These are phyloP conservation scores for Biscutella laevigata DNA, from an alignment of 441 rosid genomes.

Conservation along the genomic window DNA sequence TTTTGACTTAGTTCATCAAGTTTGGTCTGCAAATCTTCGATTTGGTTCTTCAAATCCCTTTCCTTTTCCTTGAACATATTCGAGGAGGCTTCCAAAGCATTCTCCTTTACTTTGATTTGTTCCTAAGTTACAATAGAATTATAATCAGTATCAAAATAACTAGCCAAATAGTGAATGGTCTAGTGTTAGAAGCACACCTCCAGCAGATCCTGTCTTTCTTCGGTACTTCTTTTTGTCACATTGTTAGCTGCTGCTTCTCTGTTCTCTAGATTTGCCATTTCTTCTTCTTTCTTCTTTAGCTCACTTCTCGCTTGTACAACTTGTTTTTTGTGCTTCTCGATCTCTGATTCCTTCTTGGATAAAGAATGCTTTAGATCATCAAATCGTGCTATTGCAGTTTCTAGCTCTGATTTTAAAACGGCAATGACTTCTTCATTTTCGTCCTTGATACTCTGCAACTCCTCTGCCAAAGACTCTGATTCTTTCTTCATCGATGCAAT, in stretches of 20 bases:
- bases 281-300: conserved; percentile 57
- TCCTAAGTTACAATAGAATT: conserved; percentile 29
- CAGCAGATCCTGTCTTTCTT: conserved; percentile 49
- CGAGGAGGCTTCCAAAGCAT: conserved; percentile 44
- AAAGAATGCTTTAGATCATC: conserved; percentile 39
- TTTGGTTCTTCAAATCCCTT: conserved; percentile 40
- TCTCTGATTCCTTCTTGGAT: conserved; percentile 42
- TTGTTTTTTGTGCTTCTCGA: conserved; percentile 53
- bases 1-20: conserved; percentile 40
- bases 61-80: conserved; percentile 48
- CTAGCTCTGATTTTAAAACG: conserved; percentile 41
- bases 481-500: conserved; percentile 46
- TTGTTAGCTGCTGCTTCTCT: conserved; percentile 24
- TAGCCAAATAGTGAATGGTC: not conserved
- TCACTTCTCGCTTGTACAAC: conserved; percentile 42
- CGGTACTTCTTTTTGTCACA: conserved; percentile 27
- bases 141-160: not conserved
- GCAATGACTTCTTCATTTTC: conserved; percentile 41
- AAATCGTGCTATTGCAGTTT: conserved; percentile 29
- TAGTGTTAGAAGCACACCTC: conserved; percentile 37
- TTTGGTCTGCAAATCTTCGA: conserved; percentile 50
- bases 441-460: conserved; percentile 35
- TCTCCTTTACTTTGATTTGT: conserved; percentile 55
- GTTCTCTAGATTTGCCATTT: conserved; percentile 36
- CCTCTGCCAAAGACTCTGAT: conserved; percentile 35